phyloP scores from a whole-genome alignment of 2,329 filamentous ascomycete genomes.

The Drechslerella stenobrocha region DNA sequence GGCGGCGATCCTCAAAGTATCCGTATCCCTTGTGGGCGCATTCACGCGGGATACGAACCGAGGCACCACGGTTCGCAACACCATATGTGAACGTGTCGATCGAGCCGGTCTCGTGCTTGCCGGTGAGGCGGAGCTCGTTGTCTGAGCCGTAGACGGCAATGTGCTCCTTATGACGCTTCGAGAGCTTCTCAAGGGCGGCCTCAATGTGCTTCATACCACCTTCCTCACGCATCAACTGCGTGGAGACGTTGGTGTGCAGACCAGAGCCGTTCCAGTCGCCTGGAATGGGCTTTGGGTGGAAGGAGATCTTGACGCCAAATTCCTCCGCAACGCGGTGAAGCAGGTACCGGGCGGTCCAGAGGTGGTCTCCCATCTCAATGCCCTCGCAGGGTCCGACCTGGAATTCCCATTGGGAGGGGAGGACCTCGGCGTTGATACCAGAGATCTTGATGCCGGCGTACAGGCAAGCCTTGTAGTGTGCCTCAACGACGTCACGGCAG shows the following conservation, averaged over 20 bases:
- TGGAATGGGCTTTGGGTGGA: slow-evolving; percentile 91
- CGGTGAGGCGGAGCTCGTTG: slow-evolving; percentile 91
- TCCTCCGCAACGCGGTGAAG: slow-evolving; percentile 91
- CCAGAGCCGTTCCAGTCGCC: slow-evolving; percentile 97
- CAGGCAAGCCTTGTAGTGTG: slow-evolving; percentile 86
- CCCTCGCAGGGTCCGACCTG: slow-evolving; percentile 88
- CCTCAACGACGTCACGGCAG: slow-evolving; percentile 96
- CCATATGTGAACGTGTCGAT: slow-evolving; percentile 94
- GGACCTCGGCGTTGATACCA: slow-evolving; percentile 98
- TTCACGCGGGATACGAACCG: slow-evolving; percentile 87
- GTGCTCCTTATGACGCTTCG: slow-evolving; percentile 59
- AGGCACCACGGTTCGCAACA: slow-evolving; percentile 92
- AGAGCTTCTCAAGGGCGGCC: slow-evolving; percentile 65
- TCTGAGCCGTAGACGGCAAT: slow-evolving; percentile 94
- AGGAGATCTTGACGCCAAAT: slow-evolving; percentile 92
- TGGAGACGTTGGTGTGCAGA: slow-evolving; percentile 92
- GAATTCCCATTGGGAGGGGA: slow-evolving; percentile 98
- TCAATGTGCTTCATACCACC: slow-evolving; percentile 97
- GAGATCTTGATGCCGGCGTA: slow-evolving; percentile 91
- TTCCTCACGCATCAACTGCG: slow-evolving; percentile 81
- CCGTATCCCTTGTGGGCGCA: slow-evolving; percentile 84
- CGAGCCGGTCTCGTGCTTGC: slow-evolving; percentile 86
- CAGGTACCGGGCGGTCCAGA: slow-evolving; percentile 90
- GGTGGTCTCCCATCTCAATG: slow-evolving; percentile 91
- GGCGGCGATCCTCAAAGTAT: slow-evolving; percentile 86